These are phyloP conservation scores for Pisolithus thermaeus DNA, from an alignment of 1,284 basidiomycete species.

Conservation along the genomic window DNA sequence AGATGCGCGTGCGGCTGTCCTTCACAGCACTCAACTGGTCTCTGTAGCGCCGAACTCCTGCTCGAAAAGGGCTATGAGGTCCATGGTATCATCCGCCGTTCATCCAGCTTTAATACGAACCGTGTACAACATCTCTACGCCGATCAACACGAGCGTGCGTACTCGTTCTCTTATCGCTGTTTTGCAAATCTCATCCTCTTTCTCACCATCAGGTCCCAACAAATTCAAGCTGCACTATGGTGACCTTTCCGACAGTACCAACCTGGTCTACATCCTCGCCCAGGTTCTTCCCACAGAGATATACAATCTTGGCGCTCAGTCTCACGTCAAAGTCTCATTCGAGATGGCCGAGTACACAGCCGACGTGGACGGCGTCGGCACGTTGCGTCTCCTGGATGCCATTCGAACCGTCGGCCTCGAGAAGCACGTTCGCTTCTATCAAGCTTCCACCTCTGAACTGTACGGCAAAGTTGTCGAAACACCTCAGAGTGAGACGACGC, in stretches of 20 bases:
- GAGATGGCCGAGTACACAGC: slow-evolving; percentile 97
- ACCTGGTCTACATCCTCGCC: slow-evolving; percentile 89
- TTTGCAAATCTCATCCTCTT: slow-evolving; percentile 1
- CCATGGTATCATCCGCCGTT: slow-evolving; percentile 89
- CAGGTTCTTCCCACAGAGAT: slow-evolving; percentile 88
- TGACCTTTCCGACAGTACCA: slow-evolving; percentile 87
- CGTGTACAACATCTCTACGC: slow-evolving; percentile 86
- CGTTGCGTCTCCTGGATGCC: slow-evolving; percentile 86
- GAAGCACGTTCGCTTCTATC: slow-evolving; percentile 84
- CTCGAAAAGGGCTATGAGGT: slow-evolving; percentile 87
- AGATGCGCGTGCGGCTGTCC: not conserved
- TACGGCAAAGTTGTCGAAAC: slow-evolving; percentile 91
- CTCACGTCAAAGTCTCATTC: slow-evolving; percentile 94
- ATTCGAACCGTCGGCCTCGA: slow-evolving; percentile 88
- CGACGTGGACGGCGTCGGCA: slow-evolving; percentile 88
- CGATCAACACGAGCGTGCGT: slow-evolving; percentile 77
- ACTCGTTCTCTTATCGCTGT: not conserved
- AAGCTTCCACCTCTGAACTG: slow-evolving; percentile 90
- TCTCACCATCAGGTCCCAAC: slow-evolving; percentile 48
- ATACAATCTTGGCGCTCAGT: slow-evolving; percentile 95
- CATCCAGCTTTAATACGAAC: slow-evolving; percentile 91
- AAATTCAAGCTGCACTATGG: slow-evolving; percentile 90
- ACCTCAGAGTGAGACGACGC: slow-evolving; percentile 87
- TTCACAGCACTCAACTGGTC: not conserved
- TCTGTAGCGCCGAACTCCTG: slow-evolving; percentile 69